These are phyloP conservation scores for Geotrichum europaeum DNA, from an alignment of 1,139 yeast species.

Conservation along the genomic window DNA sequence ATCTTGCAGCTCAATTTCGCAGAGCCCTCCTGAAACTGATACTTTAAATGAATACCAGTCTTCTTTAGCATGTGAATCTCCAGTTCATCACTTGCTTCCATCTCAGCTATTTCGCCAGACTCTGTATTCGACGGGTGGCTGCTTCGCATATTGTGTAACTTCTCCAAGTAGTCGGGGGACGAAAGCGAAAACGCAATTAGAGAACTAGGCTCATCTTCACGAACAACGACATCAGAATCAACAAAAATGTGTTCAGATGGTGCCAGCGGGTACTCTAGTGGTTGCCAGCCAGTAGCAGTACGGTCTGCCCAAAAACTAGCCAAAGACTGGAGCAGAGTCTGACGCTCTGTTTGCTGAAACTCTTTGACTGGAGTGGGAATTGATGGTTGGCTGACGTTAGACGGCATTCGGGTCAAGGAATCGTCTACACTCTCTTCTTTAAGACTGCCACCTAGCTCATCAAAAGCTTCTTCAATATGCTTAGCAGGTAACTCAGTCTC, in stretches of 20 bases:
- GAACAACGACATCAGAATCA: slow-evolving; percentile 86
- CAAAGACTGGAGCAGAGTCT: slow-evolving; percentile 71
- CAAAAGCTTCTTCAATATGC: neutral
- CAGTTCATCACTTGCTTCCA: slow-evolving; percentile 29
- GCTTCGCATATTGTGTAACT: slow-evolving; percentile 43
- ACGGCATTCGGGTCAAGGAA: slow-evolving; percentile 2
- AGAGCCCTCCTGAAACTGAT: slow-evolving; percentile 68
- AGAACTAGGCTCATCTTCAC: slow-evolving; percentile 97
- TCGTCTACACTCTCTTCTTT: slow-evolving; percentile 6
- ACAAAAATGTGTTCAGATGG: slow-evolving; percentile 82
- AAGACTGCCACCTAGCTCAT: neutral
- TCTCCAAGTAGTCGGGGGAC: slow-evolving; percentile 71
- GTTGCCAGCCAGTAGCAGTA: slow-evolving; percentile 93
- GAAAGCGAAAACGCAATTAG: slow-evolving; percentile 88
- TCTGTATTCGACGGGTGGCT: slow-evolving; percentile 24
- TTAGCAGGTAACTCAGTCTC: neutral
- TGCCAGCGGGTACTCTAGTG: slow-evolving; percentile 70
- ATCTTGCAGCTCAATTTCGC: slow-evolving; percentile 86
- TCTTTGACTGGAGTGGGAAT: slow-evolving; percentile 17
- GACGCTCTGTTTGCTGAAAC: slow-evolving; percentile 45
- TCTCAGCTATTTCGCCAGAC: slow-evolving; percentile 13
- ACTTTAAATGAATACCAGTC: slow-evolving; percentile 84
- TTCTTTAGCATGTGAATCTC: slow-evolving; percentile 72
- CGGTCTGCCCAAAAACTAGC: slow-evolving; percentile 97
- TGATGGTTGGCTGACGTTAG: slow-evolving; percentile 14